Evolutionary conservation across 2,329 filamentous ascomycete species (phyloP).

Genomic region (Monosporascus sp.): DNA sequence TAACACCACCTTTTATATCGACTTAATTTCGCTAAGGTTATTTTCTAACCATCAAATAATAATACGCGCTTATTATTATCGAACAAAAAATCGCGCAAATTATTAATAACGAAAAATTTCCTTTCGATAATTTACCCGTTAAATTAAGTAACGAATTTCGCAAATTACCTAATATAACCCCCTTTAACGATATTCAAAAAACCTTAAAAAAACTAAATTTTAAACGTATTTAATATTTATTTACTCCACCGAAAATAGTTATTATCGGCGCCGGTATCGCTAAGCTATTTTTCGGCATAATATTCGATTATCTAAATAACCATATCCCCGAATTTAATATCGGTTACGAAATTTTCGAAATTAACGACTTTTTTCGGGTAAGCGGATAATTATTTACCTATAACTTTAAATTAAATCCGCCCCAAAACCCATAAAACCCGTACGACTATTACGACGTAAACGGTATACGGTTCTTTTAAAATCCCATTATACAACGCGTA

Average conservation of each 20-base stretch:
- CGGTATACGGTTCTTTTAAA: conserved; percentile 18
- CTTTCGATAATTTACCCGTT: no score
- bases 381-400: conserved; percentile 16
- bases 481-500: conserved; percentile 8
- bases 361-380: conserved; percentile 1
- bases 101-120: no score
- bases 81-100: no score
- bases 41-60: no score
- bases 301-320: conserved; percentile 6
- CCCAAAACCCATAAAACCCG: background rate
- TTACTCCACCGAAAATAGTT: conserved; percentile 1
- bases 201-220: no score
- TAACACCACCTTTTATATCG: no score
- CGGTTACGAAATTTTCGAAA: conserved; percentile 16
- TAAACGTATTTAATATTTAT: no score
- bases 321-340: background rate
- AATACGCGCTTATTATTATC: no score
- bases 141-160: no score
- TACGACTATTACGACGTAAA: conserved; percentile 20
- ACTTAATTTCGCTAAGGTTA: no score
- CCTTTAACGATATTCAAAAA: no score
- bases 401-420: conserved; percentile 3
- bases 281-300: conserved; percentile 14
- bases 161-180: no score
- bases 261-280: conserved; percentile 11